phyloP scores from a whole-genome alignment of 257 asterid genomes.

The Thymus mandschuricus region DNA sequence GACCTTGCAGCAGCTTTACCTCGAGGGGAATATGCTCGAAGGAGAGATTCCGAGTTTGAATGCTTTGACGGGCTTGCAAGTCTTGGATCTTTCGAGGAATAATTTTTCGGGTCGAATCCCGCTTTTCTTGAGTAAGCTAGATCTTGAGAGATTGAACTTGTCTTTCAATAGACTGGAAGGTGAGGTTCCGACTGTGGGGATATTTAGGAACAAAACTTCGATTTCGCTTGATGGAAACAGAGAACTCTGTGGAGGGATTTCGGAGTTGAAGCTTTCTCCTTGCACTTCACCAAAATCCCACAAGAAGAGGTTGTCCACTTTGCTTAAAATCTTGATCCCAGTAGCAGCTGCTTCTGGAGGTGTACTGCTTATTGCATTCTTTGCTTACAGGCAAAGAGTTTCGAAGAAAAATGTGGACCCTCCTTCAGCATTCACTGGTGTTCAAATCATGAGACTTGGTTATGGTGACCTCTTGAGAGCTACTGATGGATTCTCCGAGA shows the following conservation, averaged over 20 bases:
- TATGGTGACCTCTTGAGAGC: slow-evolving; percentile 12
- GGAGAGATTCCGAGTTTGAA: slow-evolving; percentile 12
- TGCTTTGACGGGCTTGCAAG: slow-evolving; percentile 34
- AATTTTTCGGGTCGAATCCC: slow-evolving; percentile 22
- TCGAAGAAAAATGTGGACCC: no score
- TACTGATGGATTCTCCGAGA: slow-evolving; percentile 21
- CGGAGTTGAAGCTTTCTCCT: background rate
- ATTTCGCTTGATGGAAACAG: slow-evolving; percentile 5
- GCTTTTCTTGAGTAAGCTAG: background rate
- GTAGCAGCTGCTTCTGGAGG: background rate
- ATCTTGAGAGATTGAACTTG: slow-evolving; percentile 5
- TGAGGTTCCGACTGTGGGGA: slow-evolving; percentile 8
- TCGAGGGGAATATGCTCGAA: slow-evolving; percentile 19
- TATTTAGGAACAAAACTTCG: background rate
- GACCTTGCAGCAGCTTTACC: slow-evolving; percentile 24
- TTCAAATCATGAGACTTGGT: background rate
- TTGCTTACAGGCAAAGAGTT: background rate
- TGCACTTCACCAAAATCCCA: background rate
- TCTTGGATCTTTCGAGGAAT: slow-evolving; percentile 24
- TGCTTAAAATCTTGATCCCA: background rate
- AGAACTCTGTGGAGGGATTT: slow-evolving; percentile 3
- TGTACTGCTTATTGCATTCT: background rate
- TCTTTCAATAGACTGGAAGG: slow-evolving; percentile 15
- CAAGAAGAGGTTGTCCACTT: background rate
- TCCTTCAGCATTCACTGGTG: background rate